phyloP scores from a whole-genome alignment of 148 eudicot species.

The Silene uniflora region DNA sequence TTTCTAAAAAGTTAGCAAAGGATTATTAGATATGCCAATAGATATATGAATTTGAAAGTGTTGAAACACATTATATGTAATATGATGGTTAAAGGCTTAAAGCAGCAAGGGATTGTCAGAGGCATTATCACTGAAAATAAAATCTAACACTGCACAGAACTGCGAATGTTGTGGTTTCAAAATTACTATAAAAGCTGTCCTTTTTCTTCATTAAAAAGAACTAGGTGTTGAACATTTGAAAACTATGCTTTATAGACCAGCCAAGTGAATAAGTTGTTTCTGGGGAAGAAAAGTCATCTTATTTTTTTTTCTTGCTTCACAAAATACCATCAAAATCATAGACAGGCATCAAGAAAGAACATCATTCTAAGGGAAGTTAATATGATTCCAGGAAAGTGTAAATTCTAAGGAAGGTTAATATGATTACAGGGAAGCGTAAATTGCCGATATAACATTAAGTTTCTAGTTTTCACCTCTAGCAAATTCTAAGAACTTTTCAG shows the following conservation, averaged over 20 bases:
- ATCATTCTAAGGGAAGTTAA: neutral
- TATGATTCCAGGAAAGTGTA: neutral
- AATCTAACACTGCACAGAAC: neutral
- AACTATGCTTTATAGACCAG: neutral
- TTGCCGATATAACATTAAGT: neutral
- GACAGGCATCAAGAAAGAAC: neutral
- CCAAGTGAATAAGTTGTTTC: neutral
- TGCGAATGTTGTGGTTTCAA: neutral
- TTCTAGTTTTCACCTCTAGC: neutral
- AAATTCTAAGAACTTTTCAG: neutral
- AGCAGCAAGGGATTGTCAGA: neutral
- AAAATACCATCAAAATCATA: neutral
- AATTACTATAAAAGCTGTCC: neutral
- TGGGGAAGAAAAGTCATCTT: neutral
- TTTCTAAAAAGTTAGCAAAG: slow-evolving; percentile 48
- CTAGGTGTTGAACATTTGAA: neutral
- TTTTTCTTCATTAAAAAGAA: neutral
- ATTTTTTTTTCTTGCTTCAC: neutral
- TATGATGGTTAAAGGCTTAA: neutral
- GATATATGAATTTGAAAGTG: too few relatives aligned
- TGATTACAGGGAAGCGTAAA: neutral
- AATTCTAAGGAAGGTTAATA: neutral
- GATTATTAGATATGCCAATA: neutral
- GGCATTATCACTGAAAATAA: neutral
- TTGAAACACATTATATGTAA: neutral